Base-by-base conservation (phyloP, 179 eudicot genomes). In the Heliamphora pulchella region DNA sequence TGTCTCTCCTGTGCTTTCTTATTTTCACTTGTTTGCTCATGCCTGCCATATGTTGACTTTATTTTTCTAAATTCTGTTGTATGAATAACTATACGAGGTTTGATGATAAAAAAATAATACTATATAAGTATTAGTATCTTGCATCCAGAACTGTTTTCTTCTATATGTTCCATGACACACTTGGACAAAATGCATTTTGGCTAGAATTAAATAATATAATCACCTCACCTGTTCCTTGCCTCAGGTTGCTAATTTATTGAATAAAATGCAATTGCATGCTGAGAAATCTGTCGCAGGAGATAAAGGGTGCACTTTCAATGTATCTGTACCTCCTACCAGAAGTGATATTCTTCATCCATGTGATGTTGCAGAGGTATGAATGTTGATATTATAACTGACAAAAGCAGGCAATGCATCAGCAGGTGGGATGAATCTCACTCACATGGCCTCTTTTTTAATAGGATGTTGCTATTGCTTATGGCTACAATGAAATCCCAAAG, bases 401-500 rank as follows among this genome's bases (percentile, higher is more conserved):
- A 44, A 61, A 53, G 74, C 50, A 13, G 67, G 53, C 3, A 43
- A 0, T 51, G 31, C 51, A 15, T 41, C 62, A 43, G 14, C 17
- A 58, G n/a, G 53, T 51, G 18, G 10, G 68, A 46, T 61, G 44
- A 39, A 63, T 47, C 72, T 74, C 51, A 17, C 20, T 74, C 51
- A 17, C 20, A 64, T 8, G 22, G 59, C 48, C 50, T 39, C n/a
- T 48, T 66, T 50, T 73, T 20, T 78, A 65, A 14, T 76, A 91
- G 95, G 95, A 90, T 82, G 98, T 96, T 80, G 99, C 98, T n/a
- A 96, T 96, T 89, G 99, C 99, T 79, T 91, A 89, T 89, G 98
- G 99, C 44, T 96, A 88, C 90, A 96, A 96, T 84, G 91, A 87
- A 81, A 96, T 96, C 82, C 96, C 94, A 11, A 90, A 87, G 87